Percentiles rank a stretch among this genome's conserved stretches.
phyloP scores from a whole-genome alignment of 495 filamentous ascomycete species.

The Cercophora sp. region DNA sequence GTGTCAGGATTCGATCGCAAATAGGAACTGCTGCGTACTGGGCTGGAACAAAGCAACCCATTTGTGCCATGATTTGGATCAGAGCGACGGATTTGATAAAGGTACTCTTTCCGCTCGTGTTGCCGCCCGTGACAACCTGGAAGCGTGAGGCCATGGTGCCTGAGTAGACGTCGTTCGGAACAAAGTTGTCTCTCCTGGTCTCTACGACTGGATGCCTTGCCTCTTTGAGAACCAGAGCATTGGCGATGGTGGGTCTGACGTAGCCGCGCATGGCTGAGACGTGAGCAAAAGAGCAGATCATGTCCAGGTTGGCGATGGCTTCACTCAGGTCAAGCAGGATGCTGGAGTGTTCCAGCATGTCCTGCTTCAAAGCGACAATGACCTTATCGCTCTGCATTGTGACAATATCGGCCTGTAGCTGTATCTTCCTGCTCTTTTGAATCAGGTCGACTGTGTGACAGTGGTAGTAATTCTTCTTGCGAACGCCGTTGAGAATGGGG shows the following conservation, averaged over 20 bases:
- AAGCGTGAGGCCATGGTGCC: slow-evolving; percentile 73
- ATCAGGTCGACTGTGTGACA: slow-evolving; percentile 82
- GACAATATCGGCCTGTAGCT: slow-evolving; percentile 72
- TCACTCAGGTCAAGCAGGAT: slow-evolving; percentile 76
- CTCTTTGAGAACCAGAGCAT: slow-evolving; percentile 71
- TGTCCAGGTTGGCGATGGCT: slow-evolving; percentile 84
- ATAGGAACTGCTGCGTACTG: slow-evolving; percentile 77
- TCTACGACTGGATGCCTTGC: slow-evolving; percentile 80
- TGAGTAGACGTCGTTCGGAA: slow-evolving; percentile 82
- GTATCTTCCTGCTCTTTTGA: slow-evolving; percentile 55
- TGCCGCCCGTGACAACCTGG: slow-evolving; percentile 92
- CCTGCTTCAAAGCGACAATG: slow-evolving; percentile 63
- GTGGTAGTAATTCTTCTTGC: slow-evolving; percentile 69
- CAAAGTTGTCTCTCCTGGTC: slow-evolving; percentile 53
- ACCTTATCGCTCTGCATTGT: slow-evolving; percentile 70
- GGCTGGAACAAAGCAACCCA: slow-evolving; percentile 88
- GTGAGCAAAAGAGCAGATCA: slow-evolving; percentile 81
- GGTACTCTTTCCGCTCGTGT: slow-evolving; percentile 98
- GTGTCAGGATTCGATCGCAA: slow-evolving; percentile 77
- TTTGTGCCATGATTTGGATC: slow-evolving; percentile 86
- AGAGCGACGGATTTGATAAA: slow-evolving; percentile 87
- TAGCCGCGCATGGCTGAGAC: slow-evolving; percentile 75
- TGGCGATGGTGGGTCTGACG: slow-evolving; percentile 68
- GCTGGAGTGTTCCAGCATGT: slow-evolving; percentile 63
- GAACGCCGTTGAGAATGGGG: slow-evolving; percentile 64